Conservation (phyloP, 805 yeast genomes). For the Candida peoriensis region DNA sequence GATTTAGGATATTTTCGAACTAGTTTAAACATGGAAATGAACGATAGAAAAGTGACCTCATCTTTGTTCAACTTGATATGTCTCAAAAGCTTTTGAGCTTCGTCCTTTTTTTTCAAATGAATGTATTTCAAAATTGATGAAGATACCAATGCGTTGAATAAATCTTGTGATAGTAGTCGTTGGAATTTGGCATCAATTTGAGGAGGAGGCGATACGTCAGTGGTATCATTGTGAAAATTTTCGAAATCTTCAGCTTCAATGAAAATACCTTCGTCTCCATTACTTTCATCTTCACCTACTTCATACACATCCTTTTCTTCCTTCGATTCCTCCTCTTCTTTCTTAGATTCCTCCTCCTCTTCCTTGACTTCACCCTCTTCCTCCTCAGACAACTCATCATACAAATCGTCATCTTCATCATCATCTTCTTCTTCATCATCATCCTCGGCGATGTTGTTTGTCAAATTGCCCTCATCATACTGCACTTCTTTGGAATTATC, state of each 20-base stretch:
- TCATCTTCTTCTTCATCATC: constrained; percentile 8
- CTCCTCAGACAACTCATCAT: constrained; percentile 5
- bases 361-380: constrained; percentile 3
- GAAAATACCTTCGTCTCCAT: constrained; percentile 7
- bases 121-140: constrained; percentile 21
- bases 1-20: constrained; percentile 22
- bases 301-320: constrained; percentile 7
- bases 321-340: constrained; percentile 3
- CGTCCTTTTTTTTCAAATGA: constrained; percentile 11
- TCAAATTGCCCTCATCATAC: not conserved
- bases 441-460: constrained; percentile 3
- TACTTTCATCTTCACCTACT: constrained; percentile 5
- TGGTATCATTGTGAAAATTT: not conserved
- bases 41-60: constrained; percentile 22
- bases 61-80: constrained; percentile 15
- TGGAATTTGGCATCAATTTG: constrained; percentile 17
- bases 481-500: not conserved
- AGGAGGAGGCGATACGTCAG: not conserved
- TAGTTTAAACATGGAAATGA: constrained; percentile 23
- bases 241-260: constrained; percentile 3
- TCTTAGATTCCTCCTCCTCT: constrained; percentile 2
- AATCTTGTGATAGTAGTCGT: constrained; percentile 19
- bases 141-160: constrained; percentile 21
- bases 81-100: constrained; percentile 15
- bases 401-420: constrained; percentile 3